Evolutionary conservation across 257 asterid genomes (phyloP).

Genomic region (Penstemon newberryi): DNA sequence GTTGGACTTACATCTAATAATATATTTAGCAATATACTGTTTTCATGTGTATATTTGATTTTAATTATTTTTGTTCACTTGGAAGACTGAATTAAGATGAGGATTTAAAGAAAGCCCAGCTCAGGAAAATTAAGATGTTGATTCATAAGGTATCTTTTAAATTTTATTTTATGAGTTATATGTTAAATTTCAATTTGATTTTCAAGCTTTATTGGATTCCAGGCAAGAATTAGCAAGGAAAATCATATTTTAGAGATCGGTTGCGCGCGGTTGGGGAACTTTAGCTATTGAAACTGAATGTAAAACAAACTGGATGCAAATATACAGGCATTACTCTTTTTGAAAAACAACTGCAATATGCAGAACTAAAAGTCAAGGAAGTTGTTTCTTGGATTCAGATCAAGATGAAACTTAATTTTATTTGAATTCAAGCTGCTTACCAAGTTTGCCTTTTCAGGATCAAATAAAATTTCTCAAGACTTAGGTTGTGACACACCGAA

Average conservation of each 20-base stretch:
- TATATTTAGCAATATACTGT: not conserved
- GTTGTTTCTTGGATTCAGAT: slow-evolving; percentile 8
- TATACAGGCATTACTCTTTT: slow-evolving; percentile 72
- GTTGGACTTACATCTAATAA: slow-evolving; percentile 24
- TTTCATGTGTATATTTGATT: not conserved
- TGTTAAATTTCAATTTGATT: too few species aligned
- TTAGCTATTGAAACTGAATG: slow-evolving; percentile 57
- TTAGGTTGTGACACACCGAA: too few species aligned
- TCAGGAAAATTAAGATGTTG: slow-evolving; percentile 50
- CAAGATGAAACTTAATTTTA: not conserved
- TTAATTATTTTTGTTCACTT: not conserved
- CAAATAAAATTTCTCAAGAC: slow-evolving; percentile 32
- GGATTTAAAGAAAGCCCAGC: slow-evolving; percentile 64
- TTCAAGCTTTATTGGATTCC: slow-evolving; percentile 3
- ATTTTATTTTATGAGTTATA: not conserved
- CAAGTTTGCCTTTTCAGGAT: slow-evolving; percentile 35
- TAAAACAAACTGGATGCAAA: slow-evolving; percentile 58
- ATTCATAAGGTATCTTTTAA: slow-evolving; percentile 54
- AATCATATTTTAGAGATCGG: slow-evolving; percentile 71
- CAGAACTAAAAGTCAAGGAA: slow-evolving; percentile 48
- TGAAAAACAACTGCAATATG: slow-evolving; percentile 51
- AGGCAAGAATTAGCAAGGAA: slow-evolving; percentile 56
- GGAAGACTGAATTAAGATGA: slow-evolving; percentile 46
- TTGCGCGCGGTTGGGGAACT: slow-evolving; percentile 83
- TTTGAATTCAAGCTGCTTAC: not conserved